phyloP scores from a whole-genome alignment of 2,329 filamentous ascomycete genomes.

The Ascochyta pisi region DNA sequence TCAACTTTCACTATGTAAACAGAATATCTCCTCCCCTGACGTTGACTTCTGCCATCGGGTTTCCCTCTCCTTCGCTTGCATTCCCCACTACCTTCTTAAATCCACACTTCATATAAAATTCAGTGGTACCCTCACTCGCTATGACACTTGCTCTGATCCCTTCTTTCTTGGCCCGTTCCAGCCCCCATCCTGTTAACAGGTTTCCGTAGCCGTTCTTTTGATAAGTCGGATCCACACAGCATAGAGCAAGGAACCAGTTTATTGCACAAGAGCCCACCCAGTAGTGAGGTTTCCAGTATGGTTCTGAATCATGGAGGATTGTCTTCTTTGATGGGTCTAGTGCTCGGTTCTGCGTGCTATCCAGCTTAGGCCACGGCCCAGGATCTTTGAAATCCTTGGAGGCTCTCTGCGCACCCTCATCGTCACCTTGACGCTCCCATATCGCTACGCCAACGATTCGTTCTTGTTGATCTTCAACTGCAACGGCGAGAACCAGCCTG shows the following conservation, averaged over 20 bases:
- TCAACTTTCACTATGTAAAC: too few species aligned
- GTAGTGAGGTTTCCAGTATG: neutral
- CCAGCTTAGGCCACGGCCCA: too few species aligned
- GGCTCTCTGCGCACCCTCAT: too few species aligned
- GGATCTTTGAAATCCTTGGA: too few species aligned
- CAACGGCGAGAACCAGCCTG: too few species aligned
- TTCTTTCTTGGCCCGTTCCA: slow-evolving; percentile 30
- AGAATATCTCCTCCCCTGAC: slow-evolving; percentile 35
- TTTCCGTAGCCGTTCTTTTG: too few species aligned
- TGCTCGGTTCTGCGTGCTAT: slow-evolving; percentile 24
- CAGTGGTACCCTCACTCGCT: slow-evolving; percentile 49
- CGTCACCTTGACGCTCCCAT: too few species aligned
- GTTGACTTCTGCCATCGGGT: slow-evolving; percentile 32
- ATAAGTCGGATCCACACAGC: too few species aligned
- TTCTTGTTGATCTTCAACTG: too few species aligned
- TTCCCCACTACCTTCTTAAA: slow-evolving; percentile 46
- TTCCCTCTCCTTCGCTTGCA: slow-evolving; percentile 42
- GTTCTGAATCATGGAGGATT: neutral
- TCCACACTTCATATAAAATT: slow-evolving; percentile 50
- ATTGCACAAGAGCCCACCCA: too few species aligned
- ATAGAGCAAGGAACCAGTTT: too few species aligned
- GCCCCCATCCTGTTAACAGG: neutral
- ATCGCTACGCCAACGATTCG: too few species aligned
- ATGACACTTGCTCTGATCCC: slow-evolving; percentile 51
- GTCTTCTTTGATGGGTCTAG: slow-evolving; percentile 22